These are phyloP conservation scores for Suillus placidus DNA, from an alignment of 768 basidiomycete genomes.

Conservation along the genomic window DNA sequence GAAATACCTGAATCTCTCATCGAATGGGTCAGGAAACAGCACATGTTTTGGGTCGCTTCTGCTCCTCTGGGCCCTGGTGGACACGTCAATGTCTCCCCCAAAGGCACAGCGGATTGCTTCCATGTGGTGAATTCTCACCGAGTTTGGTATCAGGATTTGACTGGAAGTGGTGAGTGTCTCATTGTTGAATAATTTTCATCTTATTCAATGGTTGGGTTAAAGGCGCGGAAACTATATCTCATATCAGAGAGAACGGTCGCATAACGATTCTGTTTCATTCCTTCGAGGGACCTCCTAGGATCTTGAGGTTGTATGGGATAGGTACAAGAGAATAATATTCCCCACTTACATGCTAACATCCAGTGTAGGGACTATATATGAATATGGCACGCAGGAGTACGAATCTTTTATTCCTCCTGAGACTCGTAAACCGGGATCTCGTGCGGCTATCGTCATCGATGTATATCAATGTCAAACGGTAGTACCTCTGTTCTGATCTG, in stretches of 20 bases:
- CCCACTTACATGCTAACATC: not conserved
- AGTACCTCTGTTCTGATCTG: not conserved
- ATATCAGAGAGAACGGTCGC: slow-evolving; percentile 63
- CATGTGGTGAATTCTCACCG: slow-evolving; percentile 54
- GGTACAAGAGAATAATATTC: slow-evolving; percentile 37
- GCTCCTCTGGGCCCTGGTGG: slow-evolving; percentile 61
- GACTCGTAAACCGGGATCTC: slow-evolving; percentile 59
- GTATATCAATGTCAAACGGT: slow-evolving; percentile 59
- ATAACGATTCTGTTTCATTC: slow-evolving; percentile 66
- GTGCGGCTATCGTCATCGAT: slow-evolving; percentile 61
- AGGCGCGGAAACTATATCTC: slow-evolving; percentile 67
- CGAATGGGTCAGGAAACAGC: slow-evolving; percentile 64
- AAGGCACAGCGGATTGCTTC: slow-evolving; percentile 66
- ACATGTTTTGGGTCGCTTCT: slow-evolving; percentile 73
- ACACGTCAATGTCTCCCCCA: slow-evolving; percentile 70
- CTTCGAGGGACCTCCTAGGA: slow-evolving; percentile 63
- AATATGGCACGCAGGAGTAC: slow-evolving; percentile 67
- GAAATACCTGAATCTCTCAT: slow-evolving; percentile 57
- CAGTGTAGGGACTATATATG: slow-evolving; percentile 56
- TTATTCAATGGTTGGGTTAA: not conserved
- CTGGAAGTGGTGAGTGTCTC: slow-evolving; percentile 56
- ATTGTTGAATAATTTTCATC: not conserved
- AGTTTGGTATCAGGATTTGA: slow-evolving; percentile 77
- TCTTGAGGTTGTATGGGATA: slow-evolving; percentile 58
- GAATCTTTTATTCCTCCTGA: slow-evolving; percentile 49